Evolutionary conservation across 2,329 filamentous ascomycete genomes (phyloP).

Genomic region (Thelonectria discophora): DNA sequence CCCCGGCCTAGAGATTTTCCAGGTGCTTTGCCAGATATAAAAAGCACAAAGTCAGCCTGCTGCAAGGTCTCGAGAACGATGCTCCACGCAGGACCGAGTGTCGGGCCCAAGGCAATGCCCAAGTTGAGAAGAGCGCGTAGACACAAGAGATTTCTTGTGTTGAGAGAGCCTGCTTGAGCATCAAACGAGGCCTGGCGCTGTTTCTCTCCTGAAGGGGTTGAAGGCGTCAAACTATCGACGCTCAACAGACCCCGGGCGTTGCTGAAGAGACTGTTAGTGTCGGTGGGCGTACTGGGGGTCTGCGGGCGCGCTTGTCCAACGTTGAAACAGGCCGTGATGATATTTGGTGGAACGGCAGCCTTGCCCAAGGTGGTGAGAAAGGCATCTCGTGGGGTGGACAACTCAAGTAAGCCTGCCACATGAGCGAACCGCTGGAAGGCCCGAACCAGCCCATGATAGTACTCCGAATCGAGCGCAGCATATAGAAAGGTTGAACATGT

Average conservation of each 20-base stretch:
- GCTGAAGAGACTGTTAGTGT: constrained; percentile 68
- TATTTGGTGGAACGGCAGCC: constrained; percentile 86
- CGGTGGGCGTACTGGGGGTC: constrained; percentile 57
- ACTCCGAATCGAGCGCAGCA: constrained; percentile 89
- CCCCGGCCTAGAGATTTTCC: constrained; percentile 59
- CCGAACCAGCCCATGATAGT: constrained; percentile 90
- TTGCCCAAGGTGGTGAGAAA: constrained; percentile 95
- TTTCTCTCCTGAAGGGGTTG: constrained; percentile 65
- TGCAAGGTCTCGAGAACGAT: constrained; percentile 93
- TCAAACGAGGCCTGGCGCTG: constrained; percentile 69
- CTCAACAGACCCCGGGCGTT: constrained; percentile 78
- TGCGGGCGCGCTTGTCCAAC: constrained; percentile 54
- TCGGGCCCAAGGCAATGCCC: constrained; percentile 92
- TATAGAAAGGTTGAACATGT: constrained; percentile 96
- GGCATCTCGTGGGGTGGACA: constrained; percentile 88
- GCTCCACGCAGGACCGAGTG: constrained; percentile 83
- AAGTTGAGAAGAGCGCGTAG: constrained; percentile 91
- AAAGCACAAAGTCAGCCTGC: constrained; percentile 89
- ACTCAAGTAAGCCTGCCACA: constrained; percentile 86
- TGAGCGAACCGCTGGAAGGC: constrained; percentile 96
- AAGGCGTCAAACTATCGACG: constrained; percentile 73
- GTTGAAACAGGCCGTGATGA: constrained; percentile 68
- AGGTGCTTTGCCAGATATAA: constrained; percentile 65
- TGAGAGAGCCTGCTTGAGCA: constrained; percentile 66
- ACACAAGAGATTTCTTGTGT: constrained; percentile 89